Percentiles rank a stretch among this genome's conserved stretches.
These are phyloP conservation scores for Leccinum arenicola DNA, from an alignment of 768 basidiomycete genomes.

Conservation along the genomic window DNA sequence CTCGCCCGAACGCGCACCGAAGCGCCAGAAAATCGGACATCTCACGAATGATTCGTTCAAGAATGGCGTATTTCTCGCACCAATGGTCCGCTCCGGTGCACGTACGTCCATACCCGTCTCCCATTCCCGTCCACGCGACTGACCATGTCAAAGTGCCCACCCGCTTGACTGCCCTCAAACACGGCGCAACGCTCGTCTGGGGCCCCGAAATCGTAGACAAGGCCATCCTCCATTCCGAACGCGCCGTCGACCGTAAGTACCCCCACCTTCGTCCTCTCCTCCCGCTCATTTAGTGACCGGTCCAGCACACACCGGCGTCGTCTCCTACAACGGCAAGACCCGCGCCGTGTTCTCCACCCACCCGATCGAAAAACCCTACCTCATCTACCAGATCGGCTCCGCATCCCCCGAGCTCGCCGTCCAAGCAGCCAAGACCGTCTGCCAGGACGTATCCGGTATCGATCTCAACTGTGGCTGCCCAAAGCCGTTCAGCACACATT, in stretches of 20 bases:
- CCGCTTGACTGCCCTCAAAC: conserved; percentile 81
- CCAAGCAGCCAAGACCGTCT: conserved; percentile 82
- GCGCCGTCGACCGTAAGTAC: conserved; percentile 81
- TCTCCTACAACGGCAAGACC: conserved; percentile 81
- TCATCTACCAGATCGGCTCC: conserved; percentile 95
- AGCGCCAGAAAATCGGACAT: conserved; percentile 55
- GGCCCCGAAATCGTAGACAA: conserved; percentile 96
- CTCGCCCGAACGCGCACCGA: conserved; percentile 35
- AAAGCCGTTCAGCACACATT: conserved; percentile 89
- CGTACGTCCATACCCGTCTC: conserved; percentile 46
- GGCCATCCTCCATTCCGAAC: conserved; percentile 82
- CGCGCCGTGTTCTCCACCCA: conserved; percentile 90
- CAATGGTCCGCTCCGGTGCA: conserved; percentile 95
- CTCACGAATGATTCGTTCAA: conserved; percentile 76
- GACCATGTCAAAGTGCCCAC: conserved; percentile 65
- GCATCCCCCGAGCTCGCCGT: conserved; percentile 88
- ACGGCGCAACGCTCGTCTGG: conserved; percentile 95
- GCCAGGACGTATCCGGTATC: conserved; percentile 87
- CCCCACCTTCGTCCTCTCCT: neutral
- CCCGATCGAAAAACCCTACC: conserved; percentile 89
- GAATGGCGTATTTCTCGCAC: conserved; percentile 91
- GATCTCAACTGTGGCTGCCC: conserved; percentile 99
- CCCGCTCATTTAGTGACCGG: conserved; percentile 1
- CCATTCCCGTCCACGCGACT: neutral
- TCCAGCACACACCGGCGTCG: conserved; percentile 77